These are phyloP conservation scores for Xylaria sp. DNA, from an alignment of 2,329 filamentous ascomycete species.

Conservation along the genomic window DNA sequence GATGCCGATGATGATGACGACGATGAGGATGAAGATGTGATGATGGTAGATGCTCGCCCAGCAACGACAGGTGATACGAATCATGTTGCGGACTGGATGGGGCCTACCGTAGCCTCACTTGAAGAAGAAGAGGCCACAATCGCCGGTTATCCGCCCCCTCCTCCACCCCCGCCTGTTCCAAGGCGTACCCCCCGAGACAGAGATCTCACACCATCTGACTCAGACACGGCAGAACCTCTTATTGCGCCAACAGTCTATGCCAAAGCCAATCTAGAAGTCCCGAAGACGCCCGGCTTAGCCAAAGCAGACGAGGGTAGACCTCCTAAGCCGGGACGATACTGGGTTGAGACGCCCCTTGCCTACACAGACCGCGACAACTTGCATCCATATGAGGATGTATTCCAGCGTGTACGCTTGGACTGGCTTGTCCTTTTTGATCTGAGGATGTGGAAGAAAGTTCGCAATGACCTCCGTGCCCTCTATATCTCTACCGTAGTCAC, in stretches of 20 bases:
- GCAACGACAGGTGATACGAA: slow-evolving; percentile 58
- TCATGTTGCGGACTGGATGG: slow-evolving; percentile 60
- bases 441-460: slow-evolving; percentile 94
- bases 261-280: slow-evolving; percentile 77
- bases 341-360: slow-evolving; percentile 81
- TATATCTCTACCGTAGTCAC: slow-evolving; percentile 97
- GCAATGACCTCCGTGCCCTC: slow-evolving; percentile 88
- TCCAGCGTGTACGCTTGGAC: slow-evolving; percentile 88
- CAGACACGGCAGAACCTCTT: slow-evolving; percentile 75
- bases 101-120: slow-evolving; percentile 70
- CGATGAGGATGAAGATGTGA: slow-evolving; percentile 68
- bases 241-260: slow-evolving; percentile 70
- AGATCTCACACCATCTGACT: slow-evolving; percentile 76
- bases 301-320: slow-evolving; percentile 57
- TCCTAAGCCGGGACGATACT: slow-evolving; percentile 80
- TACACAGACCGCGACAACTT: slow-evolving; percentile 72
- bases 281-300: slow-evolving; percentile 77
- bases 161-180: slow-evolving; percentile 70
- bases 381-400: slow-evolving; percentile 85
- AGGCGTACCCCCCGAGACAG: slow-evolving; percentile 63
- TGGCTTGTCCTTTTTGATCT: slow-evolving; percentile 96
- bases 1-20: slow-evolving; percentile 62
- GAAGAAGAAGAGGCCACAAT: slow-evolving; percentile 82
- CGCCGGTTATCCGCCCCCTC: slow-evolving; percentile 76
- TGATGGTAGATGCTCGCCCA: slow-evolving; percentile 65